Conservation (phyloP, 2,329 filamentous ascomycete genomes). For the Colletotrichum zoysiae region DNA sequence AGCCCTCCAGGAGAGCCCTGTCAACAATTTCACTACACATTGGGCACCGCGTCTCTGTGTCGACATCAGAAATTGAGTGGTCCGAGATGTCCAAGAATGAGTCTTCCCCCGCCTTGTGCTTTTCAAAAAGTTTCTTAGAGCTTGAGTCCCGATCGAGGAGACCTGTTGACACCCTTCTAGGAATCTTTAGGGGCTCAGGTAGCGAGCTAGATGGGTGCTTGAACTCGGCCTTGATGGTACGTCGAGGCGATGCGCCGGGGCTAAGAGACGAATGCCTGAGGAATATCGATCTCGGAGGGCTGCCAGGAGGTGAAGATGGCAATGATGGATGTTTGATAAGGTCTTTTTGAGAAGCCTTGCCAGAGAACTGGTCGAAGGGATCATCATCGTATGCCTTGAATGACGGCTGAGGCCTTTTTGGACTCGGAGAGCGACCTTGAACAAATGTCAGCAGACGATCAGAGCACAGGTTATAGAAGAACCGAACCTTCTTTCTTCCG, state of each 20-base stretch:
- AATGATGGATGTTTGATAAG: slow-evolving; percentile 13
- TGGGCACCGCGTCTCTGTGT: slow-evolving; percentile 62
- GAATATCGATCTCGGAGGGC: slow-evolving; percentile 1
- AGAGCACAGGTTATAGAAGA: too few species aligned
- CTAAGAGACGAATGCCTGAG: slow-evolving; percentile 30
- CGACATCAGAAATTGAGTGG: slow-evolving; percentile 22
- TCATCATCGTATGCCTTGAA: slow-evolving; percentile 40
- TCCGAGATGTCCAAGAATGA: slow-evolving; percentile 32
- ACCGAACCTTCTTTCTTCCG: slow-evolving; percentile 24
- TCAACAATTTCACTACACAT: slow-evolving; percentile 75
- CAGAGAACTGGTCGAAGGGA: slow-evolving; percentile 27
- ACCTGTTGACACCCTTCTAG: slow-evolving; percentile 16
- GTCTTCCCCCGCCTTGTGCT: slow-evolving; percentile 12
- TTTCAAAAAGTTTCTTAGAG: not conserved
- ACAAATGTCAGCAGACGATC: slow-evolving; percentile 5
- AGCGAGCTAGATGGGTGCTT: slow-evolving; percentile 23
- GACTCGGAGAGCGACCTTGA: slow-evolving; percentile 3
- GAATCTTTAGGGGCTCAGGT: slow-evolving; percentile 9
- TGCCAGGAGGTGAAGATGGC: slow-evolving; percentile 21
- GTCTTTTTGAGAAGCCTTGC: slow-evolving; percentile 15
- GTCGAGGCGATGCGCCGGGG: slow-evolving; percentile 14
- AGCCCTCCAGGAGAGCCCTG: slow-evolving; percentile 64
- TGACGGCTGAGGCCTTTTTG: slow-evolving; percentile 15
- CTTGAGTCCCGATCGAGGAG: not conserved
- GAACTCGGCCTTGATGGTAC: slow-evolving; percentile 1